phyloP scores from a whole-genome alignment of 768 basidiomycete species.

The Hirschioporus abietinus region DNA sequence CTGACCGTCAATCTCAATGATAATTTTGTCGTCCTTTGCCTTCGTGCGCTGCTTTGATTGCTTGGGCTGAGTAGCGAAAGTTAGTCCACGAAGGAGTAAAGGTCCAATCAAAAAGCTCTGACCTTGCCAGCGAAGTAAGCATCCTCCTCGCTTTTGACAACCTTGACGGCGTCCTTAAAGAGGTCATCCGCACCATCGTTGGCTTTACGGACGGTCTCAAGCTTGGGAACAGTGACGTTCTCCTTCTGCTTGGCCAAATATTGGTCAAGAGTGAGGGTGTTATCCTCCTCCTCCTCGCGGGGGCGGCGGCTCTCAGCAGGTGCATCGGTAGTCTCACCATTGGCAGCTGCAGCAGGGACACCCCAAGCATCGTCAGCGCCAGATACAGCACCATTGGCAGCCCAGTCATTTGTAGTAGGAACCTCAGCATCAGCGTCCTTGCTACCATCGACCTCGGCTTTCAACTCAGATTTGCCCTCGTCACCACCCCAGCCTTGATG shows the following conservation, averaged over 20 bases:
- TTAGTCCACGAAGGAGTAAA: constrained; percentile 7
- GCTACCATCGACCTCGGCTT: constrained; percentile 70
- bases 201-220: constrained; percentile 70
- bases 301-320: constrained; percentile 34
- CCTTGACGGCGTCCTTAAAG: constrained; percentile 67
- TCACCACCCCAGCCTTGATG: constrained; percentile 95
- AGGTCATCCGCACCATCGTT: constrained; percentile 73
- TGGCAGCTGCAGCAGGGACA: constrained; percentile 30
- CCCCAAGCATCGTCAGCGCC: constrained; percentile 26
- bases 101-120: constrained; percentile 15
- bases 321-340: constrained; percentile 23
- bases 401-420: constrained; percentile 32
- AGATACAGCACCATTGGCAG: constrained; percentile 24
- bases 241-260: constrained; percentile 80
- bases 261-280: constrained; percentile 90
- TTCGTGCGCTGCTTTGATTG: constrained; percentile 62
- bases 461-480: constrained; percentile 78
- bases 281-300: constrained; percentile 84
- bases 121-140: constrained; percentile 92
- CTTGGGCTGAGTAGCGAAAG: constrained; percentile 45
- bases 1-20: constrained; percentile 85
- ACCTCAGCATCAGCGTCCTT: constrained; percentile 63
- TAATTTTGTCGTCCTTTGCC: constrained; percentile 83
- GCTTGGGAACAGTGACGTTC: constrained; percentile 57
- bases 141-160: constrained; percentile 57